Evolutionary conservation across 352 stramenopile genomes (phyloP).

Genomic region (Phytophthora ramorum): DNA sequence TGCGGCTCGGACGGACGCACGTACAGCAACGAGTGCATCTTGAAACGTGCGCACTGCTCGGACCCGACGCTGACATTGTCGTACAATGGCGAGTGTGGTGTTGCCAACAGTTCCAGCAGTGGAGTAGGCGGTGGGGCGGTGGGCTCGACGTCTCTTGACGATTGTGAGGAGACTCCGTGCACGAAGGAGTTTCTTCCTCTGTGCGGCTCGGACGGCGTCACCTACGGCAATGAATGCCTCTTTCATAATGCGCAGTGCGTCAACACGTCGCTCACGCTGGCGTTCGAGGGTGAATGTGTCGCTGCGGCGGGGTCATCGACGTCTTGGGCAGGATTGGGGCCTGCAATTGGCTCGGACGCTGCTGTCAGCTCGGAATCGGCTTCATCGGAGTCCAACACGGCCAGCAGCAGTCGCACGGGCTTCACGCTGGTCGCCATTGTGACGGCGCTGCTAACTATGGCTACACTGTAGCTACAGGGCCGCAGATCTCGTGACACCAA

Average conservation of each 20-base stretch:
- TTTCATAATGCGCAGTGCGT: conserved; percentile 41
- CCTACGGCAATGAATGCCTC: conserved; percentile 57
- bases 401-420: background rate
- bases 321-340: conserved; percentile 6
- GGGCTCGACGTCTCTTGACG: conserved; percentile 1
- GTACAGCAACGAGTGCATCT: conserved; percentile 55
- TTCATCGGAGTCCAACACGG: conserved; percentile 2
- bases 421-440: background rate
- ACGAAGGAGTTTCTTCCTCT: conserved; percentile 41
- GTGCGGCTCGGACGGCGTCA: conserved; percentile 55
- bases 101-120: background rate
- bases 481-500: background rate
- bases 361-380: conserved; percentile 13
- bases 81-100: conserved; percentile 28
- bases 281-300: conserved; percentile 30
- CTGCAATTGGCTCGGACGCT: background rate
- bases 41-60: conserved; percentile 34
- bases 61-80: conserved; percentile 29
- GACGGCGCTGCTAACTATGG: background rate
- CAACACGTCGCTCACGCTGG: conserved; percentile 33
- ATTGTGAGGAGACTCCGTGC: conserved; percentile 27
- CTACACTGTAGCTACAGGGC: conserved; percentile 2
- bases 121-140: background rate
- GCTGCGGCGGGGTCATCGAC: background rate
- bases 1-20: conserved; percentile 54